Base-by-base conservation (phyloP, 2,329 filamentous ascomycete species). In the Colletotrichum scovillei region DNA sequence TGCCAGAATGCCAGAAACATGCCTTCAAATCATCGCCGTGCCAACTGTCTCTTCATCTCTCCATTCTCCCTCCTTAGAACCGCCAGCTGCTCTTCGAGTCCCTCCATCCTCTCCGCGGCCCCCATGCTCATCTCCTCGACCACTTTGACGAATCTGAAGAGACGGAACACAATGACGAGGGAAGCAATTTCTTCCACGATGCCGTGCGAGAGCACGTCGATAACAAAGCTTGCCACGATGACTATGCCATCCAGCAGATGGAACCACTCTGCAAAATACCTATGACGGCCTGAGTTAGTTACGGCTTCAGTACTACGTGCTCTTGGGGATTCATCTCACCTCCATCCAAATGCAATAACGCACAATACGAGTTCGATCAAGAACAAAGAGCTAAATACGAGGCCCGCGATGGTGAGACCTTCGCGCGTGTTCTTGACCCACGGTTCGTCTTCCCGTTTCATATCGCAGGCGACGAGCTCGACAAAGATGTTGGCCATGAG, bases 71-170 rank as follows among this genome's bases (percentile, higher is more conserved):
- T 82, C 77, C 89, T 87, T 9, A 92, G 80, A 30, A 85, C 81
- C 62, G 87, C 85, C 30, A 93, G 83, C 67, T 85, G 81, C 64
- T 85, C 80, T 75, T 89, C 84, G 52, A 93, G 81, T 11, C 86
- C 85, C 74, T 91, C 90, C 83, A 91, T 88, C 78, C 90, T 85
- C 80, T 93, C 91, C 46, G 88, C 83, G 1, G 91, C 90, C 9
- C 90, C 91, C 7, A 91, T 86, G 35, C 88, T 88, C 74, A 93
- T 85, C 80, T 94, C 92, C 78, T 94, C 91, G 7, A 92, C 89
- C 64, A 93, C 92, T 83, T 93, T 93, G 79, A 93, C 89, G 57
- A 94, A 87, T 19, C 92, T 87, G 89, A 91, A 93, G 4, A 94
- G 84, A 66, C 92, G 89, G 57, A 94, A 82, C 4, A 93, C 85